Base-by-base conservation (phyloP, 768 basidiomycete genomes). In the Termitomyces sp. region DNA sequence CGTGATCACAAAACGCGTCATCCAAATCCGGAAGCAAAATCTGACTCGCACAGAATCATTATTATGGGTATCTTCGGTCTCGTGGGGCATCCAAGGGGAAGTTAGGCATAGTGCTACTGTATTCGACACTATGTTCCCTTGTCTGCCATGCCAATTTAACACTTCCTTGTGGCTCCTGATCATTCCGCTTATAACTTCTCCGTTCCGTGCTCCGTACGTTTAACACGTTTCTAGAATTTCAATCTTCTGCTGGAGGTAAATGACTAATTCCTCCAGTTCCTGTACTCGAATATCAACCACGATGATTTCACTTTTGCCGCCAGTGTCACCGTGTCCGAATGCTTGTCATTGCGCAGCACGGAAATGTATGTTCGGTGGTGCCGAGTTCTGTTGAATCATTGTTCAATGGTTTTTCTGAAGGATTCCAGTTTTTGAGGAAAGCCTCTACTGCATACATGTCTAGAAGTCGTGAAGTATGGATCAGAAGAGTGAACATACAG, bases 1-100 rank as follows among this genome's bases (percentile, higher is more conserved):
- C 49, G 56, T 56, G 56, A 56, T 32, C 40, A 2, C 8, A 2
- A 56, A 14, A 41, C 56, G 32, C 56, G 56, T 56, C 48, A 22
- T 46, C 54, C 55, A 32, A 56, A 56, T 56, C 14, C 18, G 56
- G 49, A 49, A 51, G 38, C 5, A 13, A 0, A 2, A 16, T 13
- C 16, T 33, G 9, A 11, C 32, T 45, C 44, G 5, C 44, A 45
- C 13, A 22, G 3, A 10, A 22, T 10, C 1, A 45, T 14, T 11
- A 22, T 24, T 22, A 3, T 45, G 26, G 11, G 14, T 45, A 7
- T 40, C 3, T 38, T 26, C 16, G 35, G 35, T 35, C 35, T 35
- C 47, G 13, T 49, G 33, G n/a, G 8, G 2, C 30, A 2, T n/a
- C 20, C 33, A 13, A 6, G 8, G 28, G 33, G 33, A 51, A 22